A percentile compares a stretch with the other conserved stretches of the same genome.
phyloP scores from a whole-genome alignment of 2,329 filamentous ascomycete species.

The Colletotrichum tanaceti region DNA sequence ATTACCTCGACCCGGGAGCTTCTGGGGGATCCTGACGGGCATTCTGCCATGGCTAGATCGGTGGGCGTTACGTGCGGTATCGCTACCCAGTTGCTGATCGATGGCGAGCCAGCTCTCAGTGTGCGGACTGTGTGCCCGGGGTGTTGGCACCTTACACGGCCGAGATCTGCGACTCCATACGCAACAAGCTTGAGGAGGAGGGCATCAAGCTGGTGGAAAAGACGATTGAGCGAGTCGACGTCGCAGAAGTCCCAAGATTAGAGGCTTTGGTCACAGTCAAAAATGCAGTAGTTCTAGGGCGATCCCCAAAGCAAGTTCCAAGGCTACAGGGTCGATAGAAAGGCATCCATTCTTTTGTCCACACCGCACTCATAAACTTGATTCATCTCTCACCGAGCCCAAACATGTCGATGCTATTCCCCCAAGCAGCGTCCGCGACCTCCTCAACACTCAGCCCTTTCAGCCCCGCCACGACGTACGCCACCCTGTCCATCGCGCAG shows the following conservation, averaged over 20 bases:
- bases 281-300: not conserved
- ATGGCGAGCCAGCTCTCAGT: conserved; percentile 70
- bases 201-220: conserved; percentile 80
- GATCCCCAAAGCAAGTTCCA: too few relatives aligned
- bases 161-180: conserved; percentile 77
- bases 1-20: conserved; percentile 73
- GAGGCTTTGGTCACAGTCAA: not conserved
- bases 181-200: conserved; percentile 81
- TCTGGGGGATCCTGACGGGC: conserved; percentile 74
- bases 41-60: conserved; percentile 75
- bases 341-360: too few relatives aligned
- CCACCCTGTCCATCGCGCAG: conserved; percentile 60
- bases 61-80: conserved; percentile 77
- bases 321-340: not conserved
- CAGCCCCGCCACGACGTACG: conserved; percentile 60
- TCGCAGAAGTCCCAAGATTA: too few relatives aligned
- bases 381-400: conserved; percentile 20
- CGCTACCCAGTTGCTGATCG: conserved; percentile 80
- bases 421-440: conserved; percentile 54
- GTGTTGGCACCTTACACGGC: conserved; percentile 81
- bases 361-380: too few relatives aligned
- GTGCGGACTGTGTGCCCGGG: too few relatives aligned
- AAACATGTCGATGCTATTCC: conserved; percentile 51
- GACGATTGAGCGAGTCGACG: conserved; percentile 52
- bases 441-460: conserved; percentile 57